These are phyloP conservation scores for Lipomyces mesembrius DNA, from an alignment of 805 yeast genomes.

Conservation along the genomic window DNA sequence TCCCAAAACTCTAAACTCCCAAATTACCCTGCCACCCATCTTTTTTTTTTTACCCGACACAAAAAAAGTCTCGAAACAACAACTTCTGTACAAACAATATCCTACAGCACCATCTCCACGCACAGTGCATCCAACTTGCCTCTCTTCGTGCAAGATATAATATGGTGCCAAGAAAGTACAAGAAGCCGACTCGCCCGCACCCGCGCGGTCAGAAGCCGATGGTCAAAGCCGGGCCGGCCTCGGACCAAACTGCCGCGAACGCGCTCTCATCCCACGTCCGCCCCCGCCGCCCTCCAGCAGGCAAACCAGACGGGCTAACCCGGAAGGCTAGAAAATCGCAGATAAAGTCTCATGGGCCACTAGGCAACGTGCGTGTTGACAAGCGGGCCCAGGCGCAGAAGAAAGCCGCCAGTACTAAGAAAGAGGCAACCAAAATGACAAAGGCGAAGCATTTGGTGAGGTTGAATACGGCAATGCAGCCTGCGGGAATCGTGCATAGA, in stretches of 20 bases:
- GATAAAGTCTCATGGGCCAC: slow-evolving; percentile 26
- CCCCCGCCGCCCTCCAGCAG: too few species aligned
- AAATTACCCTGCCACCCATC: slow-evolving; percentile 1
- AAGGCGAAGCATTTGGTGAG: slow-evolving; percentile 39
- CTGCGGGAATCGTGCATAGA: slow-evolving; percentile 74
- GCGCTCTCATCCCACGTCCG: slow-evolving; percentile 29
- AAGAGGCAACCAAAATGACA: slow-evolving; percentile 16
- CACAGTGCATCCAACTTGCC: too few species aligned
- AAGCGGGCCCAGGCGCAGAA: slow-evolving; percentile 9
- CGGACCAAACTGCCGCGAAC: slow-evolving; percentile 25
- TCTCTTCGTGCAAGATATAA: too few species aligned
- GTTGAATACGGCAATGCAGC: slow-evolving; percentile 79
- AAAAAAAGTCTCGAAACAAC: background rate
- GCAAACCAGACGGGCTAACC: slow-evolving; percentile 13
- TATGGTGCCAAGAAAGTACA: slow-evolving; percentile 18
- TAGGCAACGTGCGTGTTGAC: slow-evolving; percentile 31
- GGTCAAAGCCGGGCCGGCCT: slow-evolving; percentile 30
- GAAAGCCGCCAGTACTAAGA: slow-evolving; percentile 18
- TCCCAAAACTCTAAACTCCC: background rate
- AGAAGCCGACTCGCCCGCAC: background rate
- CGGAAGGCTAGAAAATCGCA: slow-evolving; percentile 20
- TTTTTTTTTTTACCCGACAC: background rate
- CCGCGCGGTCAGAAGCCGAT: slow-evolving; percentile 36
- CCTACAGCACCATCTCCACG: background rate
- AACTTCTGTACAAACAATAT: too few species aligned